Conservation (phyloP, 2,329 filamentous ascomycete species). For the Leptographium procerum region DNA sequence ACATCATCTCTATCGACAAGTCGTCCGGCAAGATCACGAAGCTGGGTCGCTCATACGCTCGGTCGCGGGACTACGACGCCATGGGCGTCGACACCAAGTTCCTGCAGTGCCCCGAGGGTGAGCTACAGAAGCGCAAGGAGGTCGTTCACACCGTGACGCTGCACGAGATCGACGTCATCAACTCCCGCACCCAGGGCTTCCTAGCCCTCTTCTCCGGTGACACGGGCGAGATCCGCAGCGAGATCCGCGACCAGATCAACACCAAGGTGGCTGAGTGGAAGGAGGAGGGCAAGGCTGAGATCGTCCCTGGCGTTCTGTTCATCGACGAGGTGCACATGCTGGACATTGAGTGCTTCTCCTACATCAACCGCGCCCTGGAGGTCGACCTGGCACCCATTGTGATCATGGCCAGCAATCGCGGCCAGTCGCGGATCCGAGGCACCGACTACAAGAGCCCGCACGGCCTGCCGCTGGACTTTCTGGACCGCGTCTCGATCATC, state of each 20-base stretch:
- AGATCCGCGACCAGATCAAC: constrained; percentile 97
- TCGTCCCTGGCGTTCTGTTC: constrained; percentile 92
- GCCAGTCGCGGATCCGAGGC: constrained; percentile 80
- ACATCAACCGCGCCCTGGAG: constrained; percentile 93
- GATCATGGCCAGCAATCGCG: constrained; percentile 98
- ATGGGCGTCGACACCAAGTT: constrained; percentile 99
- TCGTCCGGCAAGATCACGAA: constrained; percentile 97
- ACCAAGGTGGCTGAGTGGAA: constrained; percentile 99
- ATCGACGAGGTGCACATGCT: constrained; percentile 99
- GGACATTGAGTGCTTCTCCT: constrained; percentile 97
- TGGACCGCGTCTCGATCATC: constrained; percentile 92
- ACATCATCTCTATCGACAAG: constrained; percentile 98
- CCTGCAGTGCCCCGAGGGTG: constrained; percentile 91
- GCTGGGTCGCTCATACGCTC: constrained; percentile 84
- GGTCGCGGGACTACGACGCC: constrained; percentile 94
- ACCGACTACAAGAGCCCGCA: constrained; percentile 91
- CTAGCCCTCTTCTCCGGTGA: constrained; percentile 94
- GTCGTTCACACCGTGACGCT: constrained; percentile 93
- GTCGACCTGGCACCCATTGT: constrained; percentile 91
- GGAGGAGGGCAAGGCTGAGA: constrained; percentile 97
- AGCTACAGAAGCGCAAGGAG: constrained; percentile 94
- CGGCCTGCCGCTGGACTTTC: constrained; percentile 86
- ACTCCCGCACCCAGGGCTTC: constrained; percentile 97
- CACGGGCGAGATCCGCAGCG: constrained; percentile 92
- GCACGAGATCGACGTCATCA: constrained; percentile 99